A percentile compares a stretch with the other conserved stretches of the same genome.
Evolutionary conservation across 345 rosid genomes (phyloP).

Genomic region (Pistacia atlantica): DNA sequence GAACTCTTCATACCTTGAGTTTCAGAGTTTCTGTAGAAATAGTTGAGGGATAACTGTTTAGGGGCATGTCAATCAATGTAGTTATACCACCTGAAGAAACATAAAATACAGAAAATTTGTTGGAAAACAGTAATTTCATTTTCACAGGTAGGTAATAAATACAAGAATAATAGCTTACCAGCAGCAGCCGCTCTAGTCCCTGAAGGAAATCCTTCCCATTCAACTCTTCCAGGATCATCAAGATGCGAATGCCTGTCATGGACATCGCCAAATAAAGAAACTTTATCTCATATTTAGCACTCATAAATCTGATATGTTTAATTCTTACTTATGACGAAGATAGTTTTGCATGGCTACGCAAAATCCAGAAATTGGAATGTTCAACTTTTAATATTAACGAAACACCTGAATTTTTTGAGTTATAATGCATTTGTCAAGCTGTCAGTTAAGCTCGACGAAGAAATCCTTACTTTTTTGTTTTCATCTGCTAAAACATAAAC

Average conservation of each 20-base stretch:
- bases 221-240: conserved; percentile 97
- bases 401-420: neutral
- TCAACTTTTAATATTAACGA: neutral
- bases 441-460: neutral
- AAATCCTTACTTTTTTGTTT: neutral
- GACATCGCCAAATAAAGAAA: neutral
- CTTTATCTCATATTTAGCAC: neutral
- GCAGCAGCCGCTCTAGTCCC: conserved; percentile 99
- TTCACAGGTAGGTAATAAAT: neutral
- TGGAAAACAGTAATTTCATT: neutral
- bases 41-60: conserved; percentile 81
- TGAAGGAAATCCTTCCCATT: conserved; percentile 98
- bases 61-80: conserved; percentile 90
- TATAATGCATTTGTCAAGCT: neutral
- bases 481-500: neutral
- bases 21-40: conserved; percentile 74
- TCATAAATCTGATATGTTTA: neutral
- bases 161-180: conserved; percentile 40
- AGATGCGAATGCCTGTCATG: conserved; percentile 82
- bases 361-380: neutral
- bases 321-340: neutral
- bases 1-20: conserved; percentile 58
- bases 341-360: neutral
- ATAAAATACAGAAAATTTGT: neutral
- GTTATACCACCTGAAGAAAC: conserved; percentile 74